phyloP scores from a whole-genome alignment of 2,329 filamentous ascomycete species.

The Cadophora malorum region DNA sequence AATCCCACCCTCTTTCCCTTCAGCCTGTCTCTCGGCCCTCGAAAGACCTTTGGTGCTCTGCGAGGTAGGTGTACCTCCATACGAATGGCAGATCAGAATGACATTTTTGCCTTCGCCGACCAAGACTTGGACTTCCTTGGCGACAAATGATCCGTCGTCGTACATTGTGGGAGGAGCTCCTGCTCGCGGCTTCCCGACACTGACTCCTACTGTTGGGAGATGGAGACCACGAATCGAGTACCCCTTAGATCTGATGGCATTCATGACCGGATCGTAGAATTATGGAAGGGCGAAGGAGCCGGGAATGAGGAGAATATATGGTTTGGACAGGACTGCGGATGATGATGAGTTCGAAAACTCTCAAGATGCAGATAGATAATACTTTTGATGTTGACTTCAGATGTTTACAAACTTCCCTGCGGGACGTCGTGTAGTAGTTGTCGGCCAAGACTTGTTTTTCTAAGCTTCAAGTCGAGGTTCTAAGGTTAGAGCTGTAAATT shows the following conservation, averaged over 20 bases:
- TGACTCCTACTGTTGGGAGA: slow-evolving; percentile 26
- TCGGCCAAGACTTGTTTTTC: too few species aligned
- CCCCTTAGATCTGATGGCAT: slow-evolving; percentile 23
- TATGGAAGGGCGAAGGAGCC: slow-evolving; percentile 30
- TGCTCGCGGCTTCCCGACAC: slow-evolving; percentile 1
- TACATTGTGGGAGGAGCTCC: slow-evolving; percentile 41
- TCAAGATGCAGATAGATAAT: neutral
- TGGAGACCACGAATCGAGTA: slow-evolving; percentile 27
- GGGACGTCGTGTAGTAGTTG: too few species aligned
- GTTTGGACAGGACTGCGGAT: slow-evolving; percentile 36
- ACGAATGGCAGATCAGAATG: slow-evolving; percentile 49
- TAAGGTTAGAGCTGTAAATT: too few species aligned
- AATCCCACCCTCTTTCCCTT: slow-evolving; percentile 51
- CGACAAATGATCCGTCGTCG: slow-evolving; percentile 48
- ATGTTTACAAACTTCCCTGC: too few species aligned
- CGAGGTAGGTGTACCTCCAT: slow-evolving; percentile 47
- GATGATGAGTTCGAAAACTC: neutral
- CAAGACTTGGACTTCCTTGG: slow-evolving; percentile 41
- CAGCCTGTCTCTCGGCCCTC: slow-evolving; percentile 45
- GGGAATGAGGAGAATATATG: slow-evolving; percentile 31
- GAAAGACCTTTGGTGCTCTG: slow-evolving; percentile 46
- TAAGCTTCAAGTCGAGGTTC: neutral
- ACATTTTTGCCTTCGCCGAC: slow-evolving; percentile 48
- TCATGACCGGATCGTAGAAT: slow-evolving; percentile 27
- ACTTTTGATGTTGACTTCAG: neutral